phyloP scores from a whole-genome alignment of 768 basidiomycete species.

The Phlebiopsis flavidoalba region DNA sequence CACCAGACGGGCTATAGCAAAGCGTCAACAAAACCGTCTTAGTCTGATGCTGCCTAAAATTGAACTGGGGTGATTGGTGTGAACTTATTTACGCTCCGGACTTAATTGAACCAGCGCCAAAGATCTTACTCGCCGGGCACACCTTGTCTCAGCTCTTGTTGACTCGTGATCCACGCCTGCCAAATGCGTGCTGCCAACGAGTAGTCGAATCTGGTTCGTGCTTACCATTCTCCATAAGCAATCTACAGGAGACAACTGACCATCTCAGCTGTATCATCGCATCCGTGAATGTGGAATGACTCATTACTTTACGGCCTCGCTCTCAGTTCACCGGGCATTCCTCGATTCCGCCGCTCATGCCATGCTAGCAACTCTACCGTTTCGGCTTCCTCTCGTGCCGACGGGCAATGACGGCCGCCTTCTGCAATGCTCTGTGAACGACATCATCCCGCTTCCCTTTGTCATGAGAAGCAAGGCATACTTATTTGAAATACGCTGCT shows the following conservation, averaged over 20 bases:
- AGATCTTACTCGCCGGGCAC: too few species aligned
- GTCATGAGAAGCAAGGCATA: conserved; percentile 1
- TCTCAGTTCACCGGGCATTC: neutral
- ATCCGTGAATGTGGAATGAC: too few species aligned
- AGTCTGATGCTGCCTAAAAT: too few species aligned
- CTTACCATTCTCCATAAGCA: neutral
- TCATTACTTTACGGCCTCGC: neutral
- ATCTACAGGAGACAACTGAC: neutral
- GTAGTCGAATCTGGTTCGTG: neutral
- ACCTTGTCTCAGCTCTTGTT: too few species aligned
- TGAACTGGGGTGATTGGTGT: too few species aligned
- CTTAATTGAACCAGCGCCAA: too few species aligned
- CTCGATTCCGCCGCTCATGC: neutral
- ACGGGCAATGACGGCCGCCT: too few species aligned
- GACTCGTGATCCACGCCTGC: too few species aligned
- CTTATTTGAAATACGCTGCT: neutral
- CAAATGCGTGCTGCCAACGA: neutral
- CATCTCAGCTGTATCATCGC: neutral
- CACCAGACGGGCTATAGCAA: neutral
- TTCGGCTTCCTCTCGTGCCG: neutral
- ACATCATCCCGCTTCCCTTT: neutral
- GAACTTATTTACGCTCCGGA: too few species aligned
- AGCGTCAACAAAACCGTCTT: neutral
- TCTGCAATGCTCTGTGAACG: neutral
- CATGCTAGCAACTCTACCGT: neutral